Percentiles rank a stretch among this genome's conserved stretches.
Evolutionary conservation across 768 basidiomycete genomes (phyloP).

Genomic region (Paxillus involutus): DNA sequence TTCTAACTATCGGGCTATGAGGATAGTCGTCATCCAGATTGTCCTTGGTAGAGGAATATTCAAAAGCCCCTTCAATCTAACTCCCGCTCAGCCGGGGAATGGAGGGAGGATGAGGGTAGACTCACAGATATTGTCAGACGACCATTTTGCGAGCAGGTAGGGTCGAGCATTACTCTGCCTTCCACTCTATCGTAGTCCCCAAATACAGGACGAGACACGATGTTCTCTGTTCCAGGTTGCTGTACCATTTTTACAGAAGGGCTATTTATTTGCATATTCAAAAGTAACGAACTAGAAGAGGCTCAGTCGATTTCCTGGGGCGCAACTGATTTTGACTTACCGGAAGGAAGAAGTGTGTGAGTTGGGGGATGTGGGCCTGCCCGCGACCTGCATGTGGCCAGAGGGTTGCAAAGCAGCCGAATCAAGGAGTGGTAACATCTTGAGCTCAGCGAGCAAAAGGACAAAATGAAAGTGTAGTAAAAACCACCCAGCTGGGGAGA

Average conservation of each 20-base stretch:
- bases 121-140: slow-evolving; percentile 56
- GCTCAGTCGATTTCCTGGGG: slow-evolving; percentile 5
- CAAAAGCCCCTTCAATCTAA: slow-evolving; percentile 66
- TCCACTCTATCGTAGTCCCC: slow-evolving; percentile 58
- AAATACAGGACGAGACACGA: slow-evolving; percentile 49
- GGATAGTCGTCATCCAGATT: slow-evolving; percentile 17
- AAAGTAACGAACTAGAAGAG: slow-evolving; percentile 44
- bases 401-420: slow-evolving; percentile 22
- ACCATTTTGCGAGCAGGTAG: slow-evolving; percentile 52
- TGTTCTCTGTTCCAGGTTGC: slow-evolving; percentile 21
- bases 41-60: slow-evolving; percentile 35
- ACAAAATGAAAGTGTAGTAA: not conserved
- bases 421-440: slow-evolving; percentile 20
- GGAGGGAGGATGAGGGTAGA: not conserved
- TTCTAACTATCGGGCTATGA: slow-evolving; percentile 22
- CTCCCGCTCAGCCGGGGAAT: slow-evolving; percentile 3
- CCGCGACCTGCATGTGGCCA: slow-evolving; percentile 34
- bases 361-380: slow-evolving; percentile 23
- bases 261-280: slow-evolving; percentile 64
- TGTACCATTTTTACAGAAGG: slow-evolving; percentile 54
- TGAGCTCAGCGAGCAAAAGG: not conserved
- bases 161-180: slow-evolving; percentile 60
- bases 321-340: slow-evolving; percentile 28
- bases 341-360: slow-evolving; percentile 52
- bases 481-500: not conserved